Conservation (phyloP, 164 flowering plant genomes). For the Warburgia ugandensis region DNA sequence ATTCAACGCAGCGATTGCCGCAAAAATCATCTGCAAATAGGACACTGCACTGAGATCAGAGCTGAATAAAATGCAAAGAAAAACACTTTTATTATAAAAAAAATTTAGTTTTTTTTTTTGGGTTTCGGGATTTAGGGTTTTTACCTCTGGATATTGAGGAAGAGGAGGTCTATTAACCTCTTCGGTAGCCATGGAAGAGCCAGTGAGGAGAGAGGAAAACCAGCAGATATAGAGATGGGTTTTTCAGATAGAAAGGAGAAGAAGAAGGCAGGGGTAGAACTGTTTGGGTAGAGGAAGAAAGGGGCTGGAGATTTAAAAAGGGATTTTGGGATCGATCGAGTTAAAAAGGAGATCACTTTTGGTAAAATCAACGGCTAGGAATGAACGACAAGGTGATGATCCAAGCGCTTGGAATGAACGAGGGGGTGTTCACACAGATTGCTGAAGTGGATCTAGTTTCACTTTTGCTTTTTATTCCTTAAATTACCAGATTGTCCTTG, state of each 20-base stretch:
- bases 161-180: conserved; percentile 26
- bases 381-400: conserved; percentile 5
- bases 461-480: background rate
- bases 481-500: background rate
- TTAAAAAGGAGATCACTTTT: conserved; percentile 5
- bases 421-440: conserved; percentile 21
- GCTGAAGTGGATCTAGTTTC: conserved; percentile 31
- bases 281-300: conserved; percentile 5
- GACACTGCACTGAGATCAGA: no score
- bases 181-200: conserved; percentile 32
- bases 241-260: background rate
- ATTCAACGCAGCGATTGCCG: conserved; percentile 56
- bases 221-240: background rate
- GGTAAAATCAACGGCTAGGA: conserved; percentile 32
- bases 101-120: background rate
- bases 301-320: conserved; percentile 21
- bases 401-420: conserved; percentile 14
- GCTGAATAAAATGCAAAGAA: background rate
- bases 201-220: conserved; percentile 3
- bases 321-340: conserved; percentile 7
- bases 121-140: background rate
- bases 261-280: background rate
- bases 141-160: conserved; percentile 47
- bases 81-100: background rate
- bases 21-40: conserved; percentile 53